Evolutionary conservation across 306 rosid species (phyloP).

Genomic region (Castanopsis chinensis): DNA sequence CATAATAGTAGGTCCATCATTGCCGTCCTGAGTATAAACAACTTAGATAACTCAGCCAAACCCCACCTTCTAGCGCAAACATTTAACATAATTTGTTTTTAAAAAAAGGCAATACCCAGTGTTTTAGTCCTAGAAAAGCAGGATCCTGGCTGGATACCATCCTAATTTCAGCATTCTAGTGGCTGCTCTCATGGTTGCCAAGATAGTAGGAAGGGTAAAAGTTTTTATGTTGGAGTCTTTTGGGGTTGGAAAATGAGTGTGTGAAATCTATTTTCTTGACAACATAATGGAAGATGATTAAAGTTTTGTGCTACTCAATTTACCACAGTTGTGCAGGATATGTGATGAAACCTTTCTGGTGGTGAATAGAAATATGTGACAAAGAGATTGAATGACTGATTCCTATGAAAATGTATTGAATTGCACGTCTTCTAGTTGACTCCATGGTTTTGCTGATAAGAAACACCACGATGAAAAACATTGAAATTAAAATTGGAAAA

Average conservation of each 20-base stretch:
- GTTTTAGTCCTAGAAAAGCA: no score
- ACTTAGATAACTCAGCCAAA: no score
- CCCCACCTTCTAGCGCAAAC: no score
- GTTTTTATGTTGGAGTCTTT: no score
- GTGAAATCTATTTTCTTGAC: neutral
- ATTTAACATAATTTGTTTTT: no score
- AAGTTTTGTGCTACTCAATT: neutral
- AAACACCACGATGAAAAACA: constrained; percentile 72
- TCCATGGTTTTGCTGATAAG: neutral
- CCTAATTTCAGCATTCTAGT: neutral
- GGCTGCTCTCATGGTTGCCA: neutral
- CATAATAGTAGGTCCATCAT: no score
- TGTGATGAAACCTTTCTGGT: neutral
- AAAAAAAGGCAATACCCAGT: no score
- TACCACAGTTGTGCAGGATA: neutral
- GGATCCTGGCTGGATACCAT: no score
- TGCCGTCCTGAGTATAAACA: no score
- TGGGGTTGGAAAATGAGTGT: no score
- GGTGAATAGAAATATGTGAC: neutral
- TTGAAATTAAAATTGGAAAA: constrained; percentile 88
- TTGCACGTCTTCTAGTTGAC: neutral
- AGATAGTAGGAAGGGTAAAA: neutral
- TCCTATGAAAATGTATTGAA: neutral
- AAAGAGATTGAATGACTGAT: neutral
- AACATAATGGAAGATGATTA: neutral